Evolutionary conservation across 2,329 filamentous ascomycete genomes (phyloP), one percentile per base, ranked within the genome.

Genomic region (Beauveria caledonica): DNA sequence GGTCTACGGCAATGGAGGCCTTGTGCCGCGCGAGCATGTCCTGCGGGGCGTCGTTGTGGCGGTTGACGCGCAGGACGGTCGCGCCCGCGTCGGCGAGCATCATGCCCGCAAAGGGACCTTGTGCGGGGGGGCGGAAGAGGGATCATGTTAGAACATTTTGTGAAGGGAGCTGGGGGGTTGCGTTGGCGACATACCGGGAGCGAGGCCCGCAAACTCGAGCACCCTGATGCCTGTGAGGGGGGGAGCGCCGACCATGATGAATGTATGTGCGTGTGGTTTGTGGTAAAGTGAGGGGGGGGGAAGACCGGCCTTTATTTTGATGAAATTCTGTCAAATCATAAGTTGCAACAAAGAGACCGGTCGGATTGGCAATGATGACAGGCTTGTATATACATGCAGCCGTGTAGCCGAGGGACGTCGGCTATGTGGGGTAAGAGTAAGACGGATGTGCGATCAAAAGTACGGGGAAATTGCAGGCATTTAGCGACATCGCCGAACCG

Each of bases 21-120:
- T 97, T 97, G 77, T 83, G 87, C 13, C 91, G 86, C 6, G 89
- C 87, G 29, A 97, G 84, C 66, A 86, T 80, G 78, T 97, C 93
- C 4, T 76, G 65, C 70, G 59, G 46, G 15, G 72, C 74, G 69
- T 67, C 78, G 74, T 68, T 79, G 44, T 80, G 72, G 33, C 85
- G 88, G 78, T 97, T 93, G 73, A 97, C 80, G 68, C 93, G 91
- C 17, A 97, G 82, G 67, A 97, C 90, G 6, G 85, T 85, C 58
- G 93, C 93, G 68, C 93, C 93, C 65, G 91, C 90, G 75, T 97
- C 92, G 67, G 92, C 87, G 63, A 97, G 86, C 55, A 96, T 84
- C 69, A 97, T 84, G 67, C 92, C 92, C 54, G 91, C 88, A 72
- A 94, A 97, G 48, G 92, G 92, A 27, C 88, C 92, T 36, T 13